These are phyloP conservation scores for Talaromyces wortmannii DNA, from an alignment of 495 filamentous ascomycete species.

Conservation along the genomic window DNA sequence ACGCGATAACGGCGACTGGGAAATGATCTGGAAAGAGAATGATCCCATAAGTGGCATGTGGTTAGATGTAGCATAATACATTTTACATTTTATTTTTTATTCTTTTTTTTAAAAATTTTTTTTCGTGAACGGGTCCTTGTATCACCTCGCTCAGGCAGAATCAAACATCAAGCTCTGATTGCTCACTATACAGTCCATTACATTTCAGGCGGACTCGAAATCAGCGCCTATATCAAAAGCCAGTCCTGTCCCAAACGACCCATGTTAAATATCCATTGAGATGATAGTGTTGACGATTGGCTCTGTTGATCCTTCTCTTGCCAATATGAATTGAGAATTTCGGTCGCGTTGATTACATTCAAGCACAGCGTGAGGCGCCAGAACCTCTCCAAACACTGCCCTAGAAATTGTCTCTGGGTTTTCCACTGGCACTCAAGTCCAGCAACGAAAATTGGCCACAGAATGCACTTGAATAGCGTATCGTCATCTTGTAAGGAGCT, in stretches of 20 bases:
- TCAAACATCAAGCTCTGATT: too few relatives aligned
- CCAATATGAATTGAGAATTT: conserved; percentile 23
- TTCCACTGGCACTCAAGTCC: conserved; percentile 37
- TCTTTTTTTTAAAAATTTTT: too few relatives aligned
- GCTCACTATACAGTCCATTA: too few relatives aligned
- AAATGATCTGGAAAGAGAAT: too few relatives aligned
- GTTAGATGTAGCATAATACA: too few relatives aligned
- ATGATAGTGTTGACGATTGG: neutral
- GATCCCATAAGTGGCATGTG: too few relatives aligned
- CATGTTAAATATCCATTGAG: conserved; percentile 32
- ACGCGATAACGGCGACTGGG: too few relatives aligned
- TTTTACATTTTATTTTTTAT: too few relatives aligned
- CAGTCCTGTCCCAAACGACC: conserved; percentile 28
- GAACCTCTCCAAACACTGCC: conserved; percentile 23
- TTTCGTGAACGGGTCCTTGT: too few relatives aligned
- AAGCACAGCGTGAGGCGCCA: conserved; percentile 30
- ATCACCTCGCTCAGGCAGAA: too few relatives aligned
- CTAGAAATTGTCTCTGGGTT: conserved; percentile 19
- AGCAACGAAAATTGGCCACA: conserved; percentile 53
- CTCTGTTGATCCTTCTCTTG: conserved; percentile 6
- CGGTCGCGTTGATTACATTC: conserved; percentile 28
- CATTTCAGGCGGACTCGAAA: neutral
- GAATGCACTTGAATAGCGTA: conserved; percentile 45
- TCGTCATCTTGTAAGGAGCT: conserved; percentile 35
- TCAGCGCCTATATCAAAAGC: conserved; percentile 25